Conservation (phyloP, 805 yeast species). For the Grigorovia jiainica region DNA sequence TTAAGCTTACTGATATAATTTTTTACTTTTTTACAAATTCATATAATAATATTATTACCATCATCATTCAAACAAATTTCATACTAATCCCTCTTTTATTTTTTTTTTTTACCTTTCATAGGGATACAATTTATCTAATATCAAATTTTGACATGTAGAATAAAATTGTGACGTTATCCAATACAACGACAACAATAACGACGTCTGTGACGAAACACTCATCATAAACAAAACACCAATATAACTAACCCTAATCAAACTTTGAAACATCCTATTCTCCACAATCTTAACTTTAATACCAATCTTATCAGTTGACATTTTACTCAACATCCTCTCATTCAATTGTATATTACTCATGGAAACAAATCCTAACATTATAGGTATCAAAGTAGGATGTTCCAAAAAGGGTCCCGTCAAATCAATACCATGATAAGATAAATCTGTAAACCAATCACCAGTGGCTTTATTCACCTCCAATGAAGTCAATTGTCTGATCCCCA, state of each 20-base stretch:
- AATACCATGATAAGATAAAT: constrained; percentile 30
- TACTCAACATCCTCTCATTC: constrained; percentile 51
- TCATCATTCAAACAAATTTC: not conserved
- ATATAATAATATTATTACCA: constrained; percentile 2
- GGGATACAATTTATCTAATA: constrained; percentile 61
- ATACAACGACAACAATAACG: constrained; percentile 70
- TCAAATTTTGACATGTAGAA: constrained; percentile 65
- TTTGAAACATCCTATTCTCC: constrained; percentile 17
- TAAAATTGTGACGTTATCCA: constrained; percentile 82
- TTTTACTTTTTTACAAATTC: too few relatives aligned
- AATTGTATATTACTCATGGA: constrained; percentile 77
- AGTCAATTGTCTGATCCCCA: constrained; percentile 64
- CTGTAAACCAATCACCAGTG: constrained; percentile 26
- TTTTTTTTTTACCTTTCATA: constrained; percentile 7
- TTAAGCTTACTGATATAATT: too few relatives aligned
- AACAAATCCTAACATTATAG: constrained; percentile 59
- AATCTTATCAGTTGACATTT: constrained; percentile 6
- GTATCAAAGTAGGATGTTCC: constrained; percentile 59
- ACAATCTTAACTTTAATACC: constrained; percentile 17
- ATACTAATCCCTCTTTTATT: not conserved
- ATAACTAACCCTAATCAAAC: constrained; percentile 46
- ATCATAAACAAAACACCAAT: constrained; percentile 70
- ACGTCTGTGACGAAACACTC: constrained; percentile 80
- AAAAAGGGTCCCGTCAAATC: constrained; percentile 55
- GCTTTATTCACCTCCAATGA: constrained; percentile 38